These are phyloP conservation scores for Termitomyces eurrhizus DNA, from an alignment of 768 basidiomycete species.

Conservation along the genomic window DNA sequence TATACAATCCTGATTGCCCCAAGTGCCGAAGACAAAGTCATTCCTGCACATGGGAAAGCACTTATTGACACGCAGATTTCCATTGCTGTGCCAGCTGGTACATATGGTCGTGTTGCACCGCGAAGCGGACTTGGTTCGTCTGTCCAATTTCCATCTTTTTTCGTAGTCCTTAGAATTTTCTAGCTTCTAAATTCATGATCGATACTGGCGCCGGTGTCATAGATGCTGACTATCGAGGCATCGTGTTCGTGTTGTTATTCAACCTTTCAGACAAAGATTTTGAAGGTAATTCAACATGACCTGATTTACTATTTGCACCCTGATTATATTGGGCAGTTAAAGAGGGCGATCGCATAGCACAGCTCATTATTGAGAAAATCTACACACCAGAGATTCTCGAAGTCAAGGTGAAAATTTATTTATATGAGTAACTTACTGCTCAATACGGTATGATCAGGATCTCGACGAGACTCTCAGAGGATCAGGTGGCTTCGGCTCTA, in stretches of 20 bases:
- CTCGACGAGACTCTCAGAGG: constrained; percentile 87
- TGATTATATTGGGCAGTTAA: constrained; percentile 51
- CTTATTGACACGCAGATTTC: constrained; percentile 89
- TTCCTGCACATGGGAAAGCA: constrained; percentile 91
- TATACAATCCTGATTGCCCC: neutral
- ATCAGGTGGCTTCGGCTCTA: constrained; percentile 88
- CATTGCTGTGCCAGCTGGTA: constrained; percentile 89
- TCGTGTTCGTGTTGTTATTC: constrained; percentile 88
- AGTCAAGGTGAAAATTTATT: constrained; percentile 60
- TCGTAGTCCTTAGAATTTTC: neutral
- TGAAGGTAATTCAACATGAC: constrained; percentile 44
- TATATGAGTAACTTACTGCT: neutral
- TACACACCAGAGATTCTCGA: constrained; percentile 82
- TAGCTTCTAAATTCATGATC: constrained; percentile 97
- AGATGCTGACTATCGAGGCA: constrained; percentile 94
- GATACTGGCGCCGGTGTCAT: constrained; percentile 97
- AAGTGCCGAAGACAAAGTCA: constrained; percentile 79
- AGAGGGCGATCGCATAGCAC: constrained; percentile 94
- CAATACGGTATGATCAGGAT: constrained; percentile 39
- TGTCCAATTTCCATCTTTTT: neutral
- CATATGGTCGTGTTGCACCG: constrained; percentile 96
- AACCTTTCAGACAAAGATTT: constrained; percentile 91
- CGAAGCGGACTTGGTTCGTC: constrained; percentile 87
- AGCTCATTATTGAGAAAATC: constrained; percentile 90
- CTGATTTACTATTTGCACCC: neutral